Conservation (phyloP, 352 stramenopile species). For the Pythium rhizo-oryzae region DNA sequence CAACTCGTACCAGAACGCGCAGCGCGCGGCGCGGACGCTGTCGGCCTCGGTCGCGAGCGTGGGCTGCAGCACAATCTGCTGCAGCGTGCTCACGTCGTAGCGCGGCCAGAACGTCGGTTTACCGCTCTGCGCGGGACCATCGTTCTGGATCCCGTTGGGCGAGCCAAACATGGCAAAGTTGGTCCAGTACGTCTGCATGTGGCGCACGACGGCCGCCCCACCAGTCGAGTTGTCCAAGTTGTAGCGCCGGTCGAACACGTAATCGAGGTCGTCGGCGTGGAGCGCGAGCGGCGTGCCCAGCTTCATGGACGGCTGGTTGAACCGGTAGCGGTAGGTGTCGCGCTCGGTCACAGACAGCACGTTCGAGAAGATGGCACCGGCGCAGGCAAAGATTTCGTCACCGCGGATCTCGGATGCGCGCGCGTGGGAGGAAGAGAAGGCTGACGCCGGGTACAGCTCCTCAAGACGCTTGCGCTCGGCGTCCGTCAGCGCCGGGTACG, state of each 20-base stretch:
- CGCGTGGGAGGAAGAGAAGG: not conserved
- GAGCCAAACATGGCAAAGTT: conserved; percentile 7
- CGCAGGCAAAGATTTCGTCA: conserved; percentile 11
- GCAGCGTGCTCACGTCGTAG: not conserved
- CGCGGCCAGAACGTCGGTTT: not conserved
- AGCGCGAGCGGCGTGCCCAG: not conserved
- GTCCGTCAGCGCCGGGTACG: not conserved
- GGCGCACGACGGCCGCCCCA: not conserved
- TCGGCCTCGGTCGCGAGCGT: not conserved
- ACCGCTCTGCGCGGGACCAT: too few species aligned
- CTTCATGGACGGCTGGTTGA: conserved; percentile 8
- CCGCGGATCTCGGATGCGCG: conserved; percentile 4
- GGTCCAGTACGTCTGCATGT: conserved; percentile 2
- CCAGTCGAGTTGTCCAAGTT: not conserved
- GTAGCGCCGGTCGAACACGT: not conserved
- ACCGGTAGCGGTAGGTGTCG: conserved; percentile 15
- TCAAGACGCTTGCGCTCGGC: not conserved
- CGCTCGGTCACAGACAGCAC: not conserved
- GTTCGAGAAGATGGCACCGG: conserved; percentile 3
- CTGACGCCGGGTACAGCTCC: conserved; percentile 4
- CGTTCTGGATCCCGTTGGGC: not conserved
- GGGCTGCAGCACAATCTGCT: conserved; percentile 1
- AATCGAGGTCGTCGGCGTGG: conserved; percentile 11
- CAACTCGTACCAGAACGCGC: conserved; percentile 5
- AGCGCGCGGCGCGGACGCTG: not conserved